phyloP scores from a whole-genome alignment of 202 grass and related monocot genomes.

The Thinopyrum obtusiflorum region DNA sequence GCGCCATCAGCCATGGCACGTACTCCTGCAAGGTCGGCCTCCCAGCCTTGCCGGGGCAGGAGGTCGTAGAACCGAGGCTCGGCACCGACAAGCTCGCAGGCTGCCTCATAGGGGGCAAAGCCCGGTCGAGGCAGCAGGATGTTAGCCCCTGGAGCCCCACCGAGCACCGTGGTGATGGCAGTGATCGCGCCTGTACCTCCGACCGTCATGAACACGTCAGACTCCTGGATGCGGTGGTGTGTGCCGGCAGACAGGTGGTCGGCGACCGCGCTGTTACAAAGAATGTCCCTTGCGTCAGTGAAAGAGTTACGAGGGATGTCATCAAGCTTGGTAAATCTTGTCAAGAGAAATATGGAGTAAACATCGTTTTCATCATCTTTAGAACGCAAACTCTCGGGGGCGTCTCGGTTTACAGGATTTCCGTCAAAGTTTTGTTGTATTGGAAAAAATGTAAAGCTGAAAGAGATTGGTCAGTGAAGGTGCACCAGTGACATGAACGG shows the following conservation, averaged over 20 bases:
- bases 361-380: neutral
- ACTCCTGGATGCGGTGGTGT: constrained; percentile 39
- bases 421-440: neutral
- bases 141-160: constrained; percentile 54
- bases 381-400: neutral
- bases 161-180: constrained; percentile 58
- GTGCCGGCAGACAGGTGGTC: constrained; percentile 51
- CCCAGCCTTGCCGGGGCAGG: constrained; percentile 53
- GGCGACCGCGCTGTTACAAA: constrained; percentile 57
- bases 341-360: neutral
- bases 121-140: constrained; percentile 75
- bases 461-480: neutral
- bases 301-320: neutral
- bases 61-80: constrained; percentile 82
- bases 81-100: constrained; percentile 65
- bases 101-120: constrained; percentile 74
- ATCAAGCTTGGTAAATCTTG: neutral
- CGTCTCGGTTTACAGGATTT: neutral
- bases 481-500: neutral
- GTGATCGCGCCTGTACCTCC: constrained; percentile 76
- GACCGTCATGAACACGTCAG: constrained; percentile 65
- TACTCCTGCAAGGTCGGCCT: constrained; percentile 53
- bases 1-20: constrained; percentile 36
- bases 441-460: neutral
- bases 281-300: neutral